Evolutionary conservation across 495 filamentous ascomycete species (phyloP), one percentile per base, ranked within the genome.

Genomic region (Penicillium robsamsonii): DNA sequence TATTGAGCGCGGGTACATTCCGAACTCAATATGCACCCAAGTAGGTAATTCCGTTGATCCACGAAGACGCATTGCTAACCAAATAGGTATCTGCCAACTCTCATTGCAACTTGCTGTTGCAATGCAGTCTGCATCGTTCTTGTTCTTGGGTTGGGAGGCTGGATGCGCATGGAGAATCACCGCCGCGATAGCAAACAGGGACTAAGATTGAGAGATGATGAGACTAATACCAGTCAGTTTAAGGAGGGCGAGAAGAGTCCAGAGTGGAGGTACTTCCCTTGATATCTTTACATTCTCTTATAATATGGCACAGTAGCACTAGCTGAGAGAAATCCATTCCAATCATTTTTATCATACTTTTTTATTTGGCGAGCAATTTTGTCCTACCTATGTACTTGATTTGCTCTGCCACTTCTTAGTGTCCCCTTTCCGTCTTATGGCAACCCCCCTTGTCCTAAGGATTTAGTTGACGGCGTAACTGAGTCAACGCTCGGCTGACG

Each of bases 1-100:
- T 91, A 2, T 79, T 90, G n/a, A 79, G 78, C 24, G 81, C 79
- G 24, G 87, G 88, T 55, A 87, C 88, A 51, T 91, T 90, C 72
- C 80, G 80, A 25, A 75, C 77, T 5, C 65, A 85, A 63, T 85
- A 89, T 60, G 81, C 80, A 6, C 88, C 88, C 0, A 81, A 87
- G 65, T 90, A 47, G 33, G 30, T 27, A 12, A n/a, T 42, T 9
- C 17, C n/a, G 2, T 20, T 22, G 2, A 30, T 15, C 0, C 7
- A 2, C 11, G 7, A 15, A 9, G 13, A 18, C 11, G 12, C 5
- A 12, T 31, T 31, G 41, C 46, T 56, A 17, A 56, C 30, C 3
- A 17, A 17, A 20, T 18, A 70, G 68, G 30, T 70, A 90, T 59
- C 76, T 85, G 2, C 85, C 87, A 0, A 87, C 88, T 2, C 66